Percentiles rank a stretch among this genome's conserved stretches.
These are phyloP conservation scores for Xylariaceae sp. DNA, from an alignment of 2,329 filamentous ascomycete genomes.

Conservation along the genomic window DNA sequence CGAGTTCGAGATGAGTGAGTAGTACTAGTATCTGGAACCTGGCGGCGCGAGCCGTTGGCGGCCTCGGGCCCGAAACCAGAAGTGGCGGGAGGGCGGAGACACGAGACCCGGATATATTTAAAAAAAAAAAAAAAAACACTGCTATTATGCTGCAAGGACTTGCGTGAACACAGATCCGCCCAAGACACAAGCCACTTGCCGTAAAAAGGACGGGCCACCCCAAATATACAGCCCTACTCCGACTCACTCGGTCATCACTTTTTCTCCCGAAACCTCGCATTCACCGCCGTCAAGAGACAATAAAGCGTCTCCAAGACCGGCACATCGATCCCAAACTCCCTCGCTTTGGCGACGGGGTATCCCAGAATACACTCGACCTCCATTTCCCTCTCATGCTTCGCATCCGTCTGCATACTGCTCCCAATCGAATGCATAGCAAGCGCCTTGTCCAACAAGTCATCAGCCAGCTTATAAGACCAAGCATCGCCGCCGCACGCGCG, in stretches of 20 bases:
- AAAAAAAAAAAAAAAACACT: too few species aligned
- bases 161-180: too few species aligned
- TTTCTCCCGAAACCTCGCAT: conserved; percentile 15
- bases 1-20: too few species aligned
- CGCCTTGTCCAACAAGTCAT: conserved; percentile 44
- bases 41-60: too few species aligned
- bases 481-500: conserved; percentile 39
- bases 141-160: too few species aligned
- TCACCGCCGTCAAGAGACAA: conserved; percentile 30
- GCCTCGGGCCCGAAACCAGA: too few species aligned
- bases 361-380: conserved; percentile 60
- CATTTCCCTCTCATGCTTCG: conserved; percentile 50
- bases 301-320: conserved; percentile 42
- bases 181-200: background rate
- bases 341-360: conserved; percentile 51
- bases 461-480: conserved; percentile 41
- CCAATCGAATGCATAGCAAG: conserved; percentile 38
- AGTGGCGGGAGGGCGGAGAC: too few species aligned
- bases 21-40: too few species aligned
- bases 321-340: conserved; percentile 48
- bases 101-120: too few species aligned
- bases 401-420: conserved; percentile 54
- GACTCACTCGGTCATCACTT: background rate
- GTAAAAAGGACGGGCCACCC: background rate
- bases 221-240: background rate